Evolutionary conservation across 2,329 filamentous ascomycete genomes (phyloP).

Genomic region (Microdochium trichocladiopsis): DNA sequence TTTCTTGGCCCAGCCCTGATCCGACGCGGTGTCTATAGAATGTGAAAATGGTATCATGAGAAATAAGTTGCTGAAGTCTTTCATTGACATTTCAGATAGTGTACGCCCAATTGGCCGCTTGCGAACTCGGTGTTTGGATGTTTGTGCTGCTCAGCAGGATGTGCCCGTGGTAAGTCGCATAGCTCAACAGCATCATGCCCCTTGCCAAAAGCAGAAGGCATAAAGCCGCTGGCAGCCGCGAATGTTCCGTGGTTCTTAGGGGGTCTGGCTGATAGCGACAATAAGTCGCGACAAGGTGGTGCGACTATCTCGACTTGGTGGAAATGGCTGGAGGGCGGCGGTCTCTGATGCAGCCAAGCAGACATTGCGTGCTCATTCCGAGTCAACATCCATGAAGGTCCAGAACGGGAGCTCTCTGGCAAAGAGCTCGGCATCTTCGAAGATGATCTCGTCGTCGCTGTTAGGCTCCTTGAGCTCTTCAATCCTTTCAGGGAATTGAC

Average conservation of each 20-base stretch:
- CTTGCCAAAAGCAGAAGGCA: too few species aligned
- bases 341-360: neutral
- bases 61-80: neutral
- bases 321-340: too few species aligned
- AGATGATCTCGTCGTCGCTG: conserved; percentile 21
- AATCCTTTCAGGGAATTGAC: conserved; percentile 18
- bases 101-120: too few species aligned
- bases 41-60: neutral
- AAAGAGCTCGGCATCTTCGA: conserved; percentile 19
- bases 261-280: too few species aligned
- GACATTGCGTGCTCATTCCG: conserved; percentile 7
- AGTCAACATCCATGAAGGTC: conserved; percentile 24
- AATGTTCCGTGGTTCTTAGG: too few species aligned
- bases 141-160: too few species aligned
- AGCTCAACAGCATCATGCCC: too few species aligned
- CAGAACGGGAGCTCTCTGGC: conserved; percentile 22
- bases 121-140: too few species aligned
- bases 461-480: conserved; percentile 24
- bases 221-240: too few species aligned
- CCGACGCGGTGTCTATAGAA: neutral
- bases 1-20: neutral
- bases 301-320: neutral
- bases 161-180: too few species aligned
- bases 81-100: neutral
- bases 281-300: neutral